Evolutionary conservation across 306 rosid species (phyloP).

Genomic region (Sphenostylis stenocarpa): DNA sequence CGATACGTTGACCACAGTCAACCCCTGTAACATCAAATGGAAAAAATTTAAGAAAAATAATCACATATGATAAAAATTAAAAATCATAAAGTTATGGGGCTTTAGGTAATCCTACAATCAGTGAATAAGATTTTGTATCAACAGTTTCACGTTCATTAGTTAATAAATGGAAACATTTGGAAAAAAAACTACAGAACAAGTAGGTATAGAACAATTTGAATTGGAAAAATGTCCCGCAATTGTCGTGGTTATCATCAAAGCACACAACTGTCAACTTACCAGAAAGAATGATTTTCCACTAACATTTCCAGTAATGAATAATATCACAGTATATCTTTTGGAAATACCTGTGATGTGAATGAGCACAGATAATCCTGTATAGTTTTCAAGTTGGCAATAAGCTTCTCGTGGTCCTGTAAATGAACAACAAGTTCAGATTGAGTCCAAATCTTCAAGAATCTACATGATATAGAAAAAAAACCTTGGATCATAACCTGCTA

Average conservation of each 20-base stretch:
- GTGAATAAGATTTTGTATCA: not conserved
- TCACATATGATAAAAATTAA: not conserved
- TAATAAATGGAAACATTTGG: not conserved
- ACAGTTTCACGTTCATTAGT: conserved; percentile 12
- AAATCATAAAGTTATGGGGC: not conserved
- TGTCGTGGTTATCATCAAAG: not conserved
- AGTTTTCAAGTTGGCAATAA: conserved; percentile 79
- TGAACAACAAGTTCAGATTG: conserved; percentile 15
- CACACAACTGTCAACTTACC: not conserved
- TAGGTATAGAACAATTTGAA: not conserved
- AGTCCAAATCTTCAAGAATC: not conserved
- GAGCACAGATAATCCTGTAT: conserved; percentile 93
- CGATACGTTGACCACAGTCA: conserved; percentile 80
- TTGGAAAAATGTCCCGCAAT: not conserved
- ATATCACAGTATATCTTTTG: not conserved
- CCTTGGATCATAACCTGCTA: not conserved
- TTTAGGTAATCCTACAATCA: not conserved
- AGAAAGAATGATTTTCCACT: not conserved
- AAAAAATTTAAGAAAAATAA: not conserved
- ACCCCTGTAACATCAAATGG: conserved; percentile 60
- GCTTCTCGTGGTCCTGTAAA: conserved; percentile 78
- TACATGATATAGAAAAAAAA: too few relatives aligned
- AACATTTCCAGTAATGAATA: not conserved
- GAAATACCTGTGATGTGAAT: conserved; percentile 79
- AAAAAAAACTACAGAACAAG: not conserved